phyloP scores from a whole-genome alignment of 306 rosid genomes.

The Argentina anserina region DNA sequence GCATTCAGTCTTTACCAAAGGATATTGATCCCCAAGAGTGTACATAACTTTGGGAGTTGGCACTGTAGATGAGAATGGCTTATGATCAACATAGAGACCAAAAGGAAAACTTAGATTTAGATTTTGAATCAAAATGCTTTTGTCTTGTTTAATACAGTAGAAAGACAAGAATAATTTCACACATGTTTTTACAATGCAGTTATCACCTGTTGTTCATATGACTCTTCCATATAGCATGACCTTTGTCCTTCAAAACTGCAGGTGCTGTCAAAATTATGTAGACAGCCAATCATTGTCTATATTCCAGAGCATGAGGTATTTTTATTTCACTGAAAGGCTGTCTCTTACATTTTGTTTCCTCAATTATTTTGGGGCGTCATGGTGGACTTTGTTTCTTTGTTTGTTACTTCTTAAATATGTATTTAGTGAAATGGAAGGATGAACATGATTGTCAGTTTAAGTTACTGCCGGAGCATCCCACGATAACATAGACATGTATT shows the following conservation, averaged over 20 bases:
- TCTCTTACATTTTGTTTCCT: not conserved
- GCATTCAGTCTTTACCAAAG: not conserved
- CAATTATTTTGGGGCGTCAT: not conserved
- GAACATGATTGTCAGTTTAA: not conserved
- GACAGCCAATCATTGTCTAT: conserved; percentile 80
- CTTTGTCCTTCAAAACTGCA: conserved; percentile 19
- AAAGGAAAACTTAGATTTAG: no score
- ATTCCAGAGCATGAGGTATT: conserved; percentile 94
- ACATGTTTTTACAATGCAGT: not conserved
- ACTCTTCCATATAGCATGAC: not conserved
- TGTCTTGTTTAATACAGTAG: not conserved
- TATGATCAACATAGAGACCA: not conserved
- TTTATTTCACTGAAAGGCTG: not conserved
- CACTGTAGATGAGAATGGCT: not conserved
- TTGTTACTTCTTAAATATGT: not conserved
- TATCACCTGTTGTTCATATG: not conserved
- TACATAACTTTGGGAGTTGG: not conserved
- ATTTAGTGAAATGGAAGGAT: not conserved
- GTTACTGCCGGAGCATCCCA: not conserved
- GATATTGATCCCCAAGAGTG: not conserved
- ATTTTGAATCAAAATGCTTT: not conserved
- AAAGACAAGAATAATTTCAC: not conserved
- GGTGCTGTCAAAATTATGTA: conserved; percentile 86
- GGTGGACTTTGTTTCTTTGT: not conserved
- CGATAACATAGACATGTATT: not conserved